Percentiles rank a stretch among this genome's conserved stretches.
These are phyloP conservation scores for Coemansia sp. DNA, from an alignment of 192 early-diverging fungal species.

Conservation along the genomic window DNA sequence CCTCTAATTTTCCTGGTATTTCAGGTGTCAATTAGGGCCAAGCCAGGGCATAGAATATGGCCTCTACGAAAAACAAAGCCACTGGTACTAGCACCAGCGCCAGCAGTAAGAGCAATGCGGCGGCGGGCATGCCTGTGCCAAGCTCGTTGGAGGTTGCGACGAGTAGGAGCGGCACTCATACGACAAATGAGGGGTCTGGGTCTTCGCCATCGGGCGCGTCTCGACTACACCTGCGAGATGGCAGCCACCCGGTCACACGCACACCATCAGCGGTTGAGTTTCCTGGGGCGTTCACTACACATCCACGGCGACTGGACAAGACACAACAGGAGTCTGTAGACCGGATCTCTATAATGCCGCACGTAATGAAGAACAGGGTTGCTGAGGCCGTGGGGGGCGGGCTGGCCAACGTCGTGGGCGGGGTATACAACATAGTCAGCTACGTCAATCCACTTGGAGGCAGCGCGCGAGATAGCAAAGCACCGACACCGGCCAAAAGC, in stretches of 20 bases:
- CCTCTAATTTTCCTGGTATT: background rate
- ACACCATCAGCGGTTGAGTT: constrained; percentile 42
- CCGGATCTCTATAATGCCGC: constrained; percentile 9
- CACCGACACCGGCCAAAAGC: background rate
- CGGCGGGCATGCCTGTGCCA: background rate
- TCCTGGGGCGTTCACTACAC: constrained; percentile 45
- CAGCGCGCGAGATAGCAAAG: background rate
- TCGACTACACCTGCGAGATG: background rate
- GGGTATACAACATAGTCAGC: constrained; percentile 45
- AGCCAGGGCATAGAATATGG: constrained; percentile 2
- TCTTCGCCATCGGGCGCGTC: background rate
- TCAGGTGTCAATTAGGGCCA: background rate
- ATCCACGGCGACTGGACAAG: constrained; percentile 12
- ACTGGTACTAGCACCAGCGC: background rate
- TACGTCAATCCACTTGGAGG: constrained; percentile 44
- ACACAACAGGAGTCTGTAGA: constrained; percentile 1
- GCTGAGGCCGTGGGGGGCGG: constrained; percentile 47
- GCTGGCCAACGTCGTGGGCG: constrained; percentile 42
- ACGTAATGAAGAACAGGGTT: constrained; percentile 29
- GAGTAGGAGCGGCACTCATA: background rate
- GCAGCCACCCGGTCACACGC: constrained; percentile 9
- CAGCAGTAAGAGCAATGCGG: background rate
- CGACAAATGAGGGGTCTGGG: background rate
- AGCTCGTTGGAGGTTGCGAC: background rate
- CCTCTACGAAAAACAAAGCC: background rate